Evolutionary conservation across 208 protist species (phyloP), one percentile per base, ranked within the genome.

Genomic region (Leishmania amazonensis): DNA sequence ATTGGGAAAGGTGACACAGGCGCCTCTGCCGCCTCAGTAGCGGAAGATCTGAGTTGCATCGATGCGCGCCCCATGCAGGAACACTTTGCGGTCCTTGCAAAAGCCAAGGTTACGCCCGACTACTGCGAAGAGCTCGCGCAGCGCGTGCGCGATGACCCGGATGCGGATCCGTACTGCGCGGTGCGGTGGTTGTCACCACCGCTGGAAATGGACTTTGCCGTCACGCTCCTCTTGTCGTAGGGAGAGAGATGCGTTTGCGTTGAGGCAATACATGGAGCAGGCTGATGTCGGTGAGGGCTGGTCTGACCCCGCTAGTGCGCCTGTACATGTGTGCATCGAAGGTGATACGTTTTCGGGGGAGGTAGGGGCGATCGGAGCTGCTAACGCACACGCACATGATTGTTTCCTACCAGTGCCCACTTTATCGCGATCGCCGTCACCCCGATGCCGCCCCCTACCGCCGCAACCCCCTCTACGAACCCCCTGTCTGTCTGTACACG

Each of bases 41-140:
- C 17, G n/a, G 51, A 58, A 13, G 57, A 79, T 60, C 40, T 67
- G 1, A 64, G 65, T 31, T 51, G n/a, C 67, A 9, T 77, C 4
- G 78, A 71, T 24, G 47, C 42, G n/a, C 53, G 35, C 9, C 42
- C 74, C 54, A 38, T 72, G 35, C 78, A 79, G 75, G 83, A 86
- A 64, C 79, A 83, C 54, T 82, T 89, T 67, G 83, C 81, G 1
- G 83, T 91, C n/a, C 72, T 91, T 42, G 74, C 83, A 11, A 91
- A 90, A 79, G 88, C 80, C 40, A 93, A 91, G 74, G 82, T 91
- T 62, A 83, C 78, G 17, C 76, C 73, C 1, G 83, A 87, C 57
- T 93, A 93, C 83, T 90, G 83, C 75, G 79, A 83, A 47, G 75
- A 81, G 54, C 79, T 93, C 71, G 81, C 86, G 68, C 85, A 91